Base-by-base conservation (phyloP, 148 eudicot species). In the Cornus kousa region DNA sequence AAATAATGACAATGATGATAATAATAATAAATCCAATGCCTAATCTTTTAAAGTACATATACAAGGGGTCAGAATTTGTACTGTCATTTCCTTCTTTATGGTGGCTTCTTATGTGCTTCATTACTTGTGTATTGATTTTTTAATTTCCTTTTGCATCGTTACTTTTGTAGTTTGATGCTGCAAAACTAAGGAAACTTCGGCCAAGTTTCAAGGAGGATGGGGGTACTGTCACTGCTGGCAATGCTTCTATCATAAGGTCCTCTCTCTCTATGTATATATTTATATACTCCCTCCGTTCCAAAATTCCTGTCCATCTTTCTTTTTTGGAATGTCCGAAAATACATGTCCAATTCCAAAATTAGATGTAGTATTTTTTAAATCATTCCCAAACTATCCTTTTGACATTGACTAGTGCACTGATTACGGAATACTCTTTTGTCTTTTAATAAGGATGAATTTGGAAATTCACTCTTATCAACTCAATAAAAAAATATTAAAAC, bases 201-300 rank as follows among this genome's bases (percentile, higher is more conserved):
- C 97, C 98, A 32, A 96, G 94, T 84, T 96, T 96, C 89, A 92
- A 90, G 88, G 82, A 85, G 81, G 81, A 86, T 68, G 90, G 86
- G 33, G 99, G 99, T 74, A 80, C 99, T 75, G 98, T 96, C 67
- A 96, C 99, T 35, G 99, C 99, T 11, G 98, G 98, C 81, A 96
- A 96, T 87, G 91, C 99, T 87, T 93, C 99, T 57, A 91, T 76
- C 65, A 91, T 95, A 83, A 95, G 99, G 99, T 95, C 46, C n/a
- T 75, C 64, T 82, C 75, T 74, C 80, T 72, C 71, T 32, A 35
- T 35, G 28, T 28, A 28, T 28, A 28, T 28, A 28, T 0, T 28
- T 28, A 28, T 28, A 28, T 28, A 28, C 68, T 67, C 68, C 71
- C 66, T 82, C 74, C 60, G n/a, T 46, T 39, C 43, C 7, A 0